These are phyloP conservation scores for Bidens hawaiensis DNA, from an alignment of 140 eudicot species.

Conservation along the genomic window DNA sequence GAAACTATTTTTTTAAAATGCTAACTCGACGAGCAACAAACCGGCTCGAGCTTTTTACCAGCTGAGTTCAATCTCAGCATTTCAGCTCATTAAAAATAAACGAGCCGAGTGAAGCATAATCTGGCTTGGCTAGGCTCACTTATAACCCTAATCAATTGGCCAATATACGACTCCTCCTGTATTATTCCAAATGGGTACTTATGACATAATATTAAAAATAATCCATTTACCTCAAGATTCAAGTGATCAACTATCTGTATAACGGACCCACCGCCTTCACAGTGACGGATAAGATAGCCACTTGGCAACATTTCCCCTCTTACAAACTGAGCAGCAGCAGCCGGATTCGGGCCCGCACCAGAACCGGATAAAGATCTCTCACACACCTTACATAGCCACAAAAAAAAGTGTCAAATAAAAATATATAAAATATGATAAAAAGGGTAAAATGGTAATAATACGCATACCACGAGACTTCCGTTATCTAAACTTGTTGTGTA, in stretches of 20 bases:
- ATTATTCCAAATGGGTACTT: no score
- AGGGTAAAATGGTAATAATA: background rate
- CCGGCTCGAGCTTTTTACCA: no score
- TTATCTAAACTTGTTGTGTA: constrained; percentile 86
- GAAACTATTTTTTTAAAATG: no score
- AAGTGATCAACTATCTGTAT: constrained; percentile 81
- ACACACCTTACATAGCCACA: constrained; percentile 53
- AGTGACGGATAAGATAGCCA: constrained; percentile 79
- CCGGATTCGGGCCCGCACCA: constrained; percentile 66
- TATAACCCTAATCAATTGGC: no score
- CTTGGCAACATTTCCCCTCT: constrained; percentile 84
- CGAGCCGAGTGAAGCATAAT: no score
- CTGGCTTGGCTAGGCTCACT: no score
- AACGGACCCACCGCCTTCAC: constrained; percentile 92
- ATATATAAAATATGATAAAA: background rate
- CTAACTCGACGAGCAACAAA: no score
- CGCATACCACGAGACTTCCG: constrained; percentile 91
- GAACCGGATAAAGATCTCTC: constrained; percentile 81
- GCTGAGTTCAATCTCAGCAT: no score
- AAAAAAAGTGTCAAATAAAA: background rate
- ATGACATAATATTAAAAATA: no score
- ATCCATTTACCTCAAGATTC: no score
- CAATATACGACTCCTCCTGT: no score
- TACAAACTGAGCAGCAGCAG: constrained; percentile 63
- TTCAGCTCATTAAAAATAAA: no score